phyloP scores from a whole-genome alignment of 306 rosid species.

The Vigna hirtella region DNA sequence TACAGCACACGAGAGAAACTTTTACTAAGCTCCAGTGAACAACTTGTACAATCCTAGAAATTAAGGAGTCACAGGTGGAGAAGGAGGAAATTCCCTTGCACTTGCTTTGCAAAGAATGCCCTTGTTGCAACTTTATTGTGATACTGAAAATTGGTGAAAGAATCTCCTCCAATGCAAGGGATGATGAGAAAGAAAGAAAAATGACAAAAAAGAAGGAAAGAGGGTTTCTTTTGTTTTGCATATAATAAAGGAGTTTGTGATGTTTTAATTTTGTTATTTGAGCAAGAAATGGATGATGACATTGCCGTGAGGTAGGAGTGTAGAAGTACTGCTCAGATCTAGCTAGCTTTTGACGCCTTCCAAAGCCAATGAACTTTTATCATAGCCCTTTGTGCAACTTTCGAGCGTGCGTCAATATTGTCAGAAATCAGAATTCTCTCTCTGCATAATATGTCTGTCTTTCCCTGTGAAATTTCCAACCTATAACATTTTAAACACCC shows the following conservation, averaged over 20 bases:
- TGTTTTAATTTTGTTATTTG: slow-evolving; percentile 8
- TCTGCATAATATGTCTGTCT: slow-evolving; percentile 38
- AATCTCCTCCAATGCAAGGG: slow-evolving; percentile 17
- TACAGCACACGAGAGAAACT: slow-evolving; percentile 14
- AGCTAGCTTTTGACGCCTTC: slow-evolving; percentile 43
- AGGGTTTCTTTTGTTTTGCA: not conserved
- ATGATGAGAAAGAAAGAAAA: slow-evolving; percentile 12
- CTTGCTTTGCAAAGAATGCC: slow-evolving; percentile 18
- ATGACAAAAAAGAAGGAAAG: slow-evolving; percentile 7
- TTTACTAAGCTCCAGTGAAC: slow-evolving; percentile 42
- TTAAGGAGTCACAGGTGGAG: slow-evolving; percentile 22
- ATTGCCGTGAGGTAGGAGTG: slow-evolving; percentile 49
- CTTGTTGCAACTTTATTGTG: slow-evolving; percentile 1
- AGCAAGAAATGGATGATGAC: slow-evolving; percentile 18
- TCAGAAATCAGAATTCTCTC: slow-evolving; percentile 45
- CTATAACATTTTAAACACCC: slow-evolving; percentile 10
- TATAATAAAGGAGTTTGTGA: not conserved
- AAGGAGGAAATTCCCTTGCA: slow-evolving; percentile 26
- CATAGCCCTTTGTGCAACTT: slow-evolving; percentile 41
- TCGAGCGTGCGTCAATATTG: slow-evolving; percentile 54
- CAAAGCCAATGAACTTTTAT: slow-evolving; percentile 52
- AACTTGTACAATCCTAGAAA: slow-evolving; percentile 32
- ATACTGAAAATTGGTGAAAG: slow-evolving; percentile 26
- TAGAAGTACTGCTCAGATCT: slow-evolving; percentile 38
- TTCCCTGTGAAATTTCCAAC: slow-evolving; percentile 37